Base-by-base conservation (phyloP, 2,329 filamentous ascomycete genomes). In the Periconia macrospinosa region DNA sequence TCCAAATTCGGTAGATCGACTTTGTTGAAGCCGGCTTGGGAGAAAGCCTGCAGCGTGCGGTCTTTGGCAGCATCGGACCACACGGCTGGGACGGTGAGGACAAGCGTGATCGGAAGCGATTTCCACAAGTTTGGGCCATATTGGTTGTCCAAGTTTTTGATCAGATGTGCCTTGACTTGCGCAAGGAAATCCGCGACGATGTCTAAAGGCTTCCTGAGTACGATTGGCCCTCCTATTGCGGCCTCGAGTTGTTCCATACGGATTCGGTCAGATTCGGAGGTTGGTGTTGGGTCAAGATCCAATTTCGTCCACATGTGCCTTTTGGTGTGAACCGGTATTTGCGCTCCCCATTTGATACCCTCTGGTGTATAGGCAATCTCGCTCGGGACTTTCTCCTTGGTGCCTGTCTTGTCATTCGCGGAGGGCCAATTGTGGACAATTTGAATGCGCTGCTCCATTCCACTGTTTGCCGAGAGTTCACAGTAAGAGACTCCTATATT, bases 291-390 rank as follows among this genome's bases (percentile, higher is more conserved):
- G 15, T 73, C 67, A 0, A 72, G 56, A 11, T 63, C 50, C 0
- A 73, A 53, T 47, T 73, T 72, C 0, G 68, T 73, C 66, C 69
- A 73, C 50, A 70, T 63, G 37, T 71, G 59, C 0, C 72, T 58
- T 30, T 59, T 43, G 0, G 63, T 50, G 45, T 71, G 41, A 0
- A 58, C 41, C 0, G 61, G 49, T 13, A 67, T 63, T 0, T 49
- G 15, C 2, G 57, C 54, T 2, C 65, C 64, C 62, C 61, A 69
- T 5, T 30, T 17, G 7, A 54, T 30, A 8, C 9, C 15, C n/a
- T 50, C 57, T 9, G 56, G 42, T 0, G 47, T 3, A 43, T 67
- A 67, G 0, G 64, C 52, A 1, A 71, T 51, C 27, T 69, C 66
- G 6, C 59, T 63, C 0, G 66, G 67, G 0, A 66, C 65, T 20